Percentiles rank a stretch among this genome's conserved stretches.
Evolutionary conservation across 148 eudicot genomes (phyloP).

Genomic region (Arbutus unedo): DNA sequence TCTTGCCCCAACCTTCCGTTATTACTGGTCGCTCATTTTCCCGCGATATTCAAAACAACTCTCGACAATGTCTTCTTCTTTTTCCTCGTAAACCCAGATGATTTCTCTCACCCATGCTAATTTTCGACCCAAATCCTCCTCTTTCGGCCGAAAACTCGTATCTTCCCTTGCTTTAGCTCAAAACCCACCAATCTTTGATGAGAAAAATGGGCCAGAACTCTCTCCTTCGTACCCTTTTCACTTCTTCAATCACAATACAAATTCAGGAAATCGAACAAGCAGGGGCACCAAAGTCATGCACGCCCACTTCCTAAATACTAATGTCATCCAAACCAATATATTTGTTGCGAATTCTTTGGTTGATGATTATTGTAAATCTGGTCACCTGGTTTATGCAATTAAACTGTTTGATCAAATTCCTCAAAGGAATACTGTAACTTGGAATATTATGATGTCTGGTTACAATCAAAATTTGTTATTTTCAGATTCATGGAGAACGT

Average conservation of each 20-base stretch:
- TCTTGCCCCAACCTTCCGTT: not conserved
- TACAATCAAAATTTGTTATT: constrained; percentile 40
- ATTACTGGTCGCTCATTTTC: not conserved
- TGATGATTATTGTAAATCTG: constrained; percentile 36
- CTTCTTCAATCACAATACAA: constrained; percentile 32
- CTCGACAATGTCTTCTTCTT: not conserved
- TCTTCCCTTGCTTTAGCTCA: constrained; percentile 29
- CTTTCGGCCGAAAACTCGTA: constrained; percentile 21
- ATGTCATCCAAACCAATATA: constrained; percentile 18
- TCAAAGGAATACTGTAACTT: constrained; percentile 37
- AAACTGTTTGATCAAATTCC: constrained; percentile 65
- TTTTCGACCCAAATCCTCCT: constrained; percentile 21
- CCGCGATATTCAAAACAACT: not conserved
- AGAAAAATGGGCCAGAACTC: not conserved
- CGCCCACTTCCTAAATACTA: constrained; percentile 41
- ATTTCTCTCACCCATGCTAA: constrained; percentile 24
- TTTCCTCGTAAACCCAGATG: constrained; percentile 23
- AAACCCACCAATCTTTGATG: constrained; percentile 18
- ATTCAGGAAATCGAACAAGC: constrained; percentile 30
- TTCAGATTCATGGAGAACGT: constrained; percentile 54
- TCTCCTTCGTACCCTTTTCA: constrained; percentile 29
- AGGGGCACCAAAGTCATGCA: constrained; percentile 39
- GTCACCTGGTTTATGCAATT: constrained; percentile 41
- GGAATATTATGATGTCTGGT: constrained; percentile 71
- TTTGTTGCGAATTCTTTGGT: constrained; percentile 44